phyloP scores from a whole-genome alignment of 2,329 filamentous ascomycete species.

The Plenodomus tracheiphilus region DNA sequence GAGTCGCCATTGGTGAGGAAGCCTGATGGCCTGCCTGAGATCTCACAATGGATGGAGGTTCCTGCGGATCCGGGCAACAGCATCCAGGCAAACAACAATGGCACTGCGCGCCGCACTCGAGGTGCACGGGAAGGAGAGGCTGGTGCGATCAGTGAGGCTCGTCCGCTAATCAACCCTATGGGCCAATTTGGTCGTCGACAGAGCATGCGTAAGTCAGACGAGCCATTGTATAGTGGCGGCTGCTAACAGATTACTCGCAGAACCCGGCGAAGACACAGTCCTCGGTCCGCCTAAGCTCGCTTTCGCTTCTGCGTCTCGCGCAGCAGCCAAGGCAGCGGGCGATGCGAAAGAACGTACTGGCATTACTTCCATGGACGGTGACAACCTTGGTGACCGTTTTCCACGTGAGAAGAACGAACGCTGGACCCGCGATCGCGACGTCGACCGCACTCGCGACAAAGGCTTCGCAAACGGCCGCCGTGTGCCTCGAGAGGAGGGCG shows the following conservation, averaged over 20 bases:
- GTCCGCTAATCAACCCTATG: constrained; percentile 41
- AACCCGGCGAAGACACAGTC: constrained; percentile 74
- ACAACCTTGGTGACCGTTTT: constrained; percentile 41
- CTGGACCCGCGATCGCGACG: constrained; percentile 49
- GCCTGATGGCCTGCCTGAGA: constrained; percentile 76
- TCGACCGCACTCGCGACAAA: constrained; percentile 43
- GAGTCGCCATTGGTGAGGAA: constrained; percentile 82
- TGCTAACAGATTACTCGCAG: constrained; percentile 49
- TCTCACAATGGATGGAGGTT: constrained; percentile 96
- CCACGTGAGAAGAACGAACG: constrained; percentile 42
- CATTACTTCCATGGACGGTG: constrained; percentile 44
- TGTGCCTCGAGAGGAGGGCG: constrained; percentile 58
- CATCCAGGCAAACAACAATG: constrained; percentile 27
- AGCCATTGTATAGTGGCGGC: constrained; percentile 43
- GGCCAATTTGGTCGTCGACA: constrained; percentile 39
- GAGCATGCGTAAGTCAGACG: constrained; percentile 53
- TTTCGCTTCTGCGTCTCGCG: constrained; percentile 75
- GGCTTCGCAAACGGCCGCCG: constrained; percentile 44
- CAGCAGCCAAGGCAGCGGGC: constrained; percentile 48
- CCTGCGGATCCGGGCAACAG: constrained; percentile 31
- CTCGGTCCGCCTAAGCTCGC: constrained; percentile 82
- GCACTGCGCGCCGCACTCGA: constrained; percentile 29
- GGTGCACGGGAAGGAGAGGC: constrained; percentile 33
- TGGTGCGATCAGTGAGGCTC: constrained; percentile 28
- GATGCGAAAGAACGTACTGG: constrained; percentile 41